Base-by-base conservation (phyloP, 495 filamentous ascomycete species). In the Lasiosphaeriaceae sp. region DNA sequence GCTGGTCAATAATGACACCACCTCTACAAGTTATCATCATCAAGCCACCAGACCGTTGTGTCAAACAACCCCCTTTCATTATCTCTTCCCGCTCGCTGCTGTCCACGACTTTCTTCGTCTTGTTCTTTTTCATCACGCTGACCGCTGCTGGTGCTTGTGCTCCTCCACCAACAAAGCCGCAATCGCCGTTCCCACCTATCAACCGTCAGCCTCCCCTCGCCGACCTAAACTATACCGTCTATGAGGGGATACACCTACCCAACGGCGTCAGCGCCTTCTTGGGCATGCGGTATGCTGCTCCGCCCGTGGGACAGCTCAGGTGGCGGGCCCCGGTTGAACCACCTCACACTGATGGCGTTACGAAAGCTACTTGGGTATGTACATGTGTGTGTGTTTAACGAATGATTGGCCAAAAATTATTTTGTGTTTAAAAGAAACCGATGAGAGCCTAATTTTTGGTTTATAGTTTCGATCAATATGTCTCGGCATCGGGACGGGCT, bases 381-480 rank as follows among this genome's bases (percentile, higher is more conserved):
- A 45, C 58, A 11, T 2, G 0, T 22, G 11, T 35, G 14, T 35
- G 16, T 29, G 12, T 47, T 34, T n/a, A n/a, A n/a, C n/a, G n/a
- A n/a, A n/a, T n/a, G n/a, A n/a, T n/a, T n/a, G n/a, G n/a, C n/a
- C n/a, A n/a, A n/a, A n/a, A n/a, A n/a, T n/a, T n/a, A n/a, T 51
- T 17, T 11, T n/a, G 6, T 43, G 26, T 20, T 47, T 21, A n/a
- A n/a, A n/a, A n/a, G n/a, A n/a, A n/a, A n/a, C n/a, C n/a, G n/a
- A n/a, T n/a, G n/a, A n/a, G n/a, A n/a, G n/a, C n/a, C n/a, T n/a
- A n/a, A n/a, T 51, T 17, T 11, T n/a, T 3, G 26, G 26, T 20
- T 47, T 21, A n/a, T 52, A 74, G 69, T 76, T 71, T 66, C 75
- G 75, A 7, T 70, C 75, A 0, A 63, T 82, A 23, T 88, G 84